phyloP scores from a whole-genome alignment of 2,329 filamentous ascomycete species.

The Colletotrichum kahawae region DNA sequence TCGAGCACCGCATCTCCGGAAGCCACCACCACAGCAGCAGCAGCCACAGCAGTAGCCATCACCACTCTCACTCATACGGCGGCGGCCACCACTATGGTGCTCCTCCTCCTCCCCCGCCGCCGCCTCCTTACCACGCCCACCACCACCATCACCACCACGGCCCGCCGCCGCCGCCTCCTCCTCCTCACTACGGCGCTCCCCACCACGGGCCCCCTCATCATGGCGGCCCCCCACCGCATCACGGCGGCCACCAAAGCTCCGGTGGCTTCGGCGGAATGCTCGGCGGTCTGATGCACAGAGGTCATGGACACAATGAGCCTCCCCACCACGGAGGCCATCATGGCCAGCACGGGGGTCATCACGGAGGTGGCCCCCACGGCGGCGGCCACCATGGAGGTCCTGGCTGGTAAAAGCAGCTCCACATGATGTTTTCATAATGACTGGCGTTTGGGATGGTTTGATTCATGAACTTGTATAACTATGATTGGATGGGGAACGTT shows the following conservation, averaged over 20 bases:
- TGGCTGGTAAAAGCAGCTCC: neutral
- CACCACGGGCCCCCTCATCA: slow-evolving; percentile 13
- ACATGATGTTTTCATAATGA: neutral
- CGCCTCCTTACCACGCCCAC: slow-evolving; percentile 12
- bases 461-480: neutral
- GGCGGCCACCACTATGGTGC: slow-evolving; percentile 15
- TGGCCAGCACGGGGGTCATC: neutral
- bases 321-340: slow-evolving; percentile 8
- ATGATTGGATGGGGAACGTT: neutral
- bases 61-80: neutral
- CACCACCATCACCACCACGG: slow-evolving; percentile 20
- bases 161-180: neutral
- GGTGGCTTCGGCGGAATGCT: slow-evolving; percentile 28
- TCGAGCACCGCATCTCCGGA: slow-evolving; percentile 49
- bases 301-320: neutral
- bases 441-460: neutral
- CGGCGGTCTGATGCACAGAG: slow-evolving; percentile 17
- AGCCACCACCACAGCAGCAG: slow-evolving; percentile 3
- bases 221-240: neutral
- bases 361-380: neutral
- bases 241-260: slow-evolving; percentile 17
- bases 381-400: neutral
- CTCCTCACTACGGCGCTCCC: neutral
- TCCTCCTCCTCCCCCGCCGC: slow-evolving; percentile 7
- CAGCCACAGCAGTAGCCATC: neutral